Conservation (phyloP, 139 green algal genomes). For the Coelastrella sp. region DNA sequence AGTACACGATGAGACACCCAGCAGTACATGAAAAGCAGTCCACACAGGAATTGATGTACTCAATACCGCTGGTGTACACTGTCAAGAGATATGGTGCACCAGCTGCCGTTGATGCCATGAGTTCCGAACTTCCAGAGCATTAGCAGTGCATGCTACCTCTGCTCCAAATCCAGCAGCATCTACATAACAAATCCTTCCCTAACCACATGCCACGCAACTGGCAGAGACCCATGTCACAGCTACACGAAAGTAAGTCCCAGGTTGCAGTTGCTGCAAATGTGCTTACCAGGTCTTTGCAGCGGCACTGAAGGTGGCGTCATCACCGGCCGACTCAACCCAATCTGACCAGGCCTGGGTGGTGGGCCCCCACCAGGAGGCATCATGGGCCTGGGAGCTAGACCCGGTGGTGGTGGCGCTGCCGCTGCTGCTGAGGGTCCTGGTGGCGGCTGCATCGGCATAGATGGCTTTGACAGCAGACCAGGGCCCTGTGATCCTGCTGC, state of each 20-base stretch:
- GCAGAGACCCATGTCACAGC: background rate
- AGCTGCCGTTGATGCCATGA: too few species aligned
- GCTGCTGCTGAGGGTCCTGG: background rate
- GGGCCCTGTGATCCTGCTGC: background rate
- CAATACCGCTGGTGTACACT: background rate
- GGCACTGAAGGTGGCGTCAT: background rate
- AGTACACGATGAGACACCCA: background rate
- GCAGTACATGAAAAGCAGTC: too few species aligned
- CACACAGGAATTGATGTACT: too few species aligned
- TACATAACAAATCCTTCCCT: too few species aligned
- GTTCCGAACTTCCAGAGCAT: too few species aligned
- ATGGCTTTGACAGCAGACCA: background rate
- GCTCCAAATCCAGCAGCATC: too few species aligned
- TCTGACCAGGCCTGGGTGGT: background rate
- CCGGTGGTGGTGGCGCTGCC: background rate
- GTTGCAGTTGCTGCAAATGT: background rate
- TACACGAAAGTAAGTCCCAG: background rate
- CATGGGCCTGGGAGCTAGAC: background rate
- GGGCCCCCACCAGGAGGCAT: background rate
- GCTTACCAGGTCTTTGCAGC: background rate
- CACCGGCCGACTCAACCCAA: slow-evolving; percentile 1
- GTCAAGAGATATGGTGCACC: too few species aligned
- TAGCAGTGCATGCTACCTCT: too few species aligned
- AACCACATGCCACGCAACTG: background rate
- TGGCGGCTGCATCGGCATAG: background rate